Percentiles rank a stretch among this genome's conserved stretches.
Conservation (phyloP, 1,284 basidiomycete genomes). For the Ustilago xerochloae region DNA sequence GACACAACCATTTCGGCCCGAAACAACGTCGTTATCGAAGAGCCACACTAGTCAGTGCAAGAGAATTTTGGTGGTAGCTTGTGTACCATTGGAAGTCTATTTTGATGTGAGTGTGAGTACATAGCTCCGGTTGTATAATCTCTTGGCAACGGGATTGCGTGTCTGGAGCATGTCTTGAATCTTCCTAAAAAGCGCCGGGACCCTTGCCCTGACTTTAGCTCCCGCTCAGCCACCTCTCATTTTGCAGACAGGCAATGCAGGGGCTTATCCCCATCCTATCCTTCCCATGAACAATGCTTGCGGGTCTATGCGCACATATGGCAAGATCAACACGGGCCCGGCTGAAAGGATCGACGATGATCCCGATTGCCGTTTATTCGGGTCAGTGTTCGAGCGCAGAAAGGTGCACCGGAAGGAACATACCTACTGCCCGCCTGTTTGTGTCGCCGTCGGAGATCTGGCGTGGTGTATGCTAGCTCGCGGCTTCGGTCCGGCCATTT, state of each 20-base stretch:
- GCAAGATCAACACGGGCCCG: too few species aligned
- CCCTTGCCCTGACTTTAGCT: background rate
- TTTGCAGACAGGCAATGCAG: background rate
- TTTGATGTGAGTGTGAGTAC: background rate
- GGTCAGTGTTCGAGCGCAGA: background rate
- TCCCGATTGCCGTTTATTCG: background rate
- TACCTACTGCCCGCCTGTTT: background rate
- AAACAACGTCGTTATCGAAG: background rate
- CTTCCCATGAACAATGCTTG: background rate
- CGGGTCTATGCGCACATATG: too few species aligned
- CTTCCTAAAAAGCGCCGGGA: background rate
- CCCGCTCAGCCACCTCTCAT: background rate
- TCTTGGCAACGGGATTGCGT: background rate
- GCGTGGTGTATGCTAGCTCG: too few species aligned
- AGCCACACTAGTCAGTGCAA: too few species aligned
- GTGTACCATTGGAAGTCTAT: background rate
- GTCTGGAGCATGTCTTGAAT: background rate
- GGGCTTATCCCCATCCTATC: background rate
- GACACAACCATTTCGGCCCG: constrained; percentile 12
- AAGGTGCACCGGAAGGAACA: background rate
- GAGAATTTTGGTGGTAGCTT: background rate
- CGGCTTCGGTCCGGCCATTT: too few species aligned
- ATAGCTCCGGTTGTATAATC: background rate
- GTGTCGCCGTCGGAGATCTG: too few species aligned
- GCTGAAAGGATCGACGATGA: background rate